Evolutionary conservation across 208 protist genomes (phyloP).

Genomic region (Leishmania mexicana): DNA sequence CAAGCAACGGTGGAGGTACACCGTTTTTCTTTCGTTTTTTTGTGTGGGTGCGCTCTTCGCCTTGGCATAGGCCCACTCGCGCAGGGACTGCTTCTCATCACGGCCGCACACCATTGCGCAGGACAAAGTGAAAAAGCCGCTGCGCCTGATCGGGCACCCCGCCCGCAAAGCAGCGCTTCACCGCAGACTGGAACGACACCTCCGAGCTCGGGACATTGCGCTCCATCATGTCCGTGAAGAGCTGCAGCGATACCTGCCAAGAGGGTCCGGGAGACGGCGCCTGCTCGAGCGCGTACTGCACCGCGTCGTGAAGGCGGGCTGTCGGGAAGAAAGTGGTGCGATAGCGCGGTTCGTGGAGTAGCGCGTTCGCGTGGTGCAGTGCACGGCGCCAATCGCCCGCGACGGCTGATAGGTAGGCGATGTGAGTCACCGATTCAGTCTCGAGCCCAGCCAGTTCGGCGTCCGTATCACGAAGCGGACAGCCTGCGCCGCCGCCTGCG

Average conservation of each 20-base stretch:
- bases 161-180: slow-evolving; percentile 70
- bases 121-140: slow-evolving; percentile 52
- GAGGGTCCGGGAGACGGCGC: slow-evolving; percentile 43
- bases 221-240: slow-evolving; percentile 69
- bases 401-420: slow-evolving; percentile 49
- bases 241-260: slow-evolving; percentile 61
- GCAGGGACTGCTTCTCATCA: neutral
- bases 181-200: slow-evolving; percentile 75
- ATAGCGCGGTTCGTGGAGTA: slow-evolving; percentile 46
- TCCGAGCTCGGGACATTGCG: slow-evolving; percentile 66
- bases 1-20: neutral
- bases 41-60: neutral
- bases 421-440: slow-evolving; percentile 64
- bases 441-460: slow-evolving; percentile 31
- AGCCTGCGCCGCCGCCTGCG: neutral
- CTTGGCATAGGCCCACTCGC: neutral
- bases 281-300: slow-evolving; percentile 82
- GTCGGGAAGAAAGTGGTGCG: slow-evolving; percentile 64
- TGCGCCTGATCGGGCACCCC: slow-evolving; percentile 60
- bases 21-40: too few species aligned
- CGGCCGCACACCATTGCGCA: slow-evolving; percentile 34
- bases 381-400: slow-evolving; percentile 64
- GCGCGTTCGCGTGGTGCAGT: slow-evolving; percentile 48
- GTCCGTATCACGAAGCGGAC: neutral
- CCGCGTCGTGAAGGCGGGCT: slow-evolving; percentile 72